Percentiles rank a stretch among this genome's conserved stretches.
phyloP scores from a whole-genome alignment of 306 rosid genomes.

The Sophora flavescens region DNA sequence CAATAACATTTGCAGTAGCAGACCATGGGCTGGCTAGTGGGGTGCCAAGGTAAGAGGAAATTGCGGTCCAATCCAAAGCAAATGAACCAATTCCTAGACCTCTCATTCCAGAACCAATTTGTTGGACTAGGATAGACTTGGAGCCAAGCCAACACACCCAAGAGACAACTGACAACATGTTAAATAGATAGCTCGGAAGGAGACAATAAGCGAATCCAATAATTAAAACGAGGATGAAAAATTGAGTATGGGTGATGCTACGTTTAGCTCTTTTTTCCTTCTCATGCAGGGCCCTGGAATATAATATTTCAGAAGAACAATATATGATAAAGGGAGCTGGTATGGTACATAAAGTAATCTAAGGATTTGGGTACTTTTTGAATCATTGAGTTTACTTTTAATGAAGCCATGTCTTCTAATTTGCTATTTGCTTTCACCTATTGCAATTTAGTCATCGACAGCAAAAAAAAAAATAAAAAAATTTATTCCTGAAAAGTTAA shows the following conservation, averaged over 20 bases:
- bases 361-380: too few species aligned
- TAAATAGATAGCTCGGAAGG: constrained; percentile 71
- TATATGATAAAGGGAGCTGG: too few species aligned
- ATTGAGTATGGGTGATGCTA: constrained; percentile 61
- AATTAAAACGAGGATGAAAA: constrained; percentile 64
- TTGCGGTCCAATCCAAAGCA: constrained; percentile 83
- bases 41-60: constrained; percentile 75
- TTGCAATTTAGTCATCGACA: too few species aligned
- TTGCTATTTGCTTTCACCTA: too few species aligned
- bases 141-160: constrained; percentile 81
- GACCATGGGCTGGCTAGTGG: constrained; percentile 91
- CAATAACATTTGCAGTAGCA: constrained; percentile 70
- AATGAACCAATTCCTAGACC: constrained; percentile 82
- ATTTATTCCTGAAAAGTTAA: too few species aligned
- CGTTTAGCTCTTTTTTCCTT: constrained; percentile 66
- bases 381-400: too few species aligned
- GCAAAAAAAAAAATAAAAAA: too few species aligned
- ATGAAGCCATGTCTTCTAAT: too few species aligned
- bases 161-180: constrained; percentile 67
- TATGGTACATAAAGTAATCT: too few species aligned
- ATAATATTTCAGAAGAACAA: too few species aligned
- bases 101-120: constrained; percentile 76
- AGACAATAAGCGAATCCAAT: constrained; percentile 66
- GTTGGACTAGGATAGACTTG: constrained; percentile 68
- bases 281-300: constrained; percentile 59